These are phyloP conservation scores for Hericium alpestre DNA, from an alignment of 768 basidiomycete species.

Conservation along the genomic window DNA sequence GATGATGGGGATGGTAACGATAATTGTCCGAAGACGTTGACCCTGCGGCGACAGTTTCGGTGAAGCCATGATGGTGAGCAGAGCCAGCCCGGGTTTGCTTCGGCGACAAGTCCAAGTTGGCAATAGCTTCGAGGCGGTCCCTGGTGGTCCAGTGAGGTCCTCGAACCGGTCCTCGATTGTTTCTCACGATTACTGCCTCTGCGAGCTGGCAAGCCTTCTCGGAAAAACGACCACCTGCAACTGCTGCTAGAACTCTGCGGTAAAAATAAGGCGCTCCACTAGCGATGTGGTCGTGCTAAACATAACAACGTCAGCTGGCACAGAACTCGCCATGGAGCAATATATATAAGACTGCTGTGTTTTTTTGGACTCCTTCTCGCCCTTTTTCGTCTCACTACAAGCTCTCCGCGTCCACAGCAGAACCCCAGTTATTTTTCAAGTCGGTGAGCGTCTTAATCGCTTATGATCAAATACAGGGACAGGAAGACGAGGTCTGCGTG, in stretches of 20 bases:
- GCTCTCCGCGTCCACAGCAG: background rate
- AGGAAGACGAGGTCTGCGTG: background rate
- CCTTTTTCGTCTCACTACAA: background rate
- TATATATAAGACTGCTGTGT: background rate
- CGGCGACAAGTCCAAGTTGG: background rate
- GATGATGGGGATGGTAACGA: constrained; percentile 55
- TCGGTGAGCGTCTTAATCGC: background rate
- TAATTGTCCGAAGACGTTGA: constrained; percentile 39
- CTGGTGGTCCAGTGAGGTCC: background rate
- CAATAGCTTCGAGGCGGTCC: background rate
- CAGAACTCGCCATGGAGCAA: background rate
- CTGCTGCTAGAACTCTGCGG: background rate
- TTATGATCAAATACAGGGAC: background rate
- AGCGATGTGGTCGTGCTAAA: background rate
- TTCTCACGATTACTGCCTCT: background rate
- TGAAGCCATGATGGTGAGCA: constrained; percentile 4
- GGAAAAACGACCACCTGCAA: background rate
- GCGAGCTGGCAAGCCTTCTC: background rate
- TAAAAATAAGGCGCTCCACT: background rate
- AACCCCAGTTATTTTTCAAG: background rate
- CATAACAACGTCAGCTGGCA: background rate
- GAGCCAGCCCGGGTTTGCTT: too few species aligned
- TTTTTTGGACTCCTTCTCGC: background rate
- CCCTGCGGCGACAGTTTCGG: constrained; percentile 34
- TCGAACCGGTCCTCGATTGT: background rate